Evolutionary conservation across 1,284 basidiomycete genomes (phyloP).

Genomic region (Inonotus obliquus): DNA sequence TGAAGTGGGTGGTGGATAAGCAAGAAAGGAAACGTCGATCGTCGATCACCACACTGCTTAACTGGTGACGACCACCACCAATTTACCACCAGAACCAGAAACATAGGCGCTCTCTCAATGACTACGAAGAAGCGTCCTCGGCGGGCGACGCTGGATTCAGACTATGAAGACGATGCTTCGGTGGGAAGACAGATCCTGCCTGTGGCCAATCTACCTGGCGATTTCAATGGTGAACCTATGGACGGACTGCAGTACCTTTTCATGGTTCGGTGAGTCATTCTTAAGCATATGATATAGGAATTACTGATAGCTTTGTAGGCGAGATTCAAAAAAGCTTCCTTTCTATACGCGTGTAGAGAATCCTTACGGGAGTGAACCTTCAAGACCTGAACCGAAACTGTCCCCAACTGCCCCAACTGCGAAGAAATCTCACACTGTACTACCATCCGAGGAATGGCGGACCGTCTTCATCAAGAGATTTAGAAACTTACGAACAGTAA

Average conservation of each 20-base stretch:
- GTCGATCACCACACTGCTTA: not conserved
- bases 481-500: constrained; percentile 59
- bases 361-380: constrained; percentile 49
- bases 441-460: constrained; percentile 68
- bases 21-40: not conserved
- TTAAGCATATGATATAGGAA: constrained; percentile 1
- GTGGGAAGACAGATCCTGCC: constrained; percentile 65
- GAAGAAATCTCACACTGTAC: constrained; percentile 27
- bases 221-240: constrained; percentile 58
- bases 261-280: constrained; percentile 56
- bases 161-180: constrained; percentile 44
- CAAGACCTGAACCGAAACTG: constrained; percentile 20
- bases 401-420: constrained; percentile 22
- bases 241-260: constrained; percentile 81
- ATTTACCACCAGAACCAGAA: not conserved
- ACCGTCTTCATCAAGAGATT: constrained; percentile 50
- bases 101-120: not conserved
- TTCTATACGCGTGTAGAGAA: constrained; percentile 56
- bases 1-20: not conserved
- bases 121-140: constrained; percentile 47
- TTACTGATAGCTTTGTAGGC: constrained; percentile 35
- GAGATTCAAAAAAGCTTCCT: constrained; percentile 61
- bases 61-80: not conserved
- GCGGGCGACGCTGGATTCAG: constrained; percentile 37
- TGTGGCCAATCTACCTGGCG: constrained; percentile 63